Percentiles rank a stretch among this genome's conserved stretches.
Evolutionary conservation across 306 rosid genomes (phyloP).

Genomic region (Amphicarpaea edgeworthii): DNA sequence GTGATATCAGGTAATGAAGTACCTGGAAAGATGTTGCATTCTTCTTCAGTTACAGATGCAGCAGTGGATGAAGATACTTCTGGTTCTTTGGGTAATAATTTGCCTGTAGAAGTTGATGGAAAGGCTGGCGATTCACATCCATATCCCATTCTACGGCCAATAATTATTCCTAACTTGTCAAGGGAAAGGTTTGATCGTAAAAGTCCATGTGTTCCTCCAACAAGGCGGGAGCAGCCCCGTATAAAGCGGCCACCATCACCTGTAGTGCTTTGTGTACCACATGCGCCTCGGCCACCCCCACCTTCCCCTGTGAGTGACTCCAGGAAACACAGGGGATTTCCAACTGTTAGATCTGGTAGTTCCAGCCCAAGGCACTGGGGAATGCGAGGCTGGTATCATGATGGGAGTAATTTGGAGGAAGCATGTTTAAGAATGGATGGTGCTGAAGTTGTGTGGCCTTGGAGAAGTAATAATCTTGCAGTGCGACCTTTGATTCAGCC

Average conservation of each 20-base stretch:
- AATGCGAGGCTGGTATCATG: constrained; percentile 92
- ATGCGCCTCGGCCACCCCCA: constrained; percentile 88
- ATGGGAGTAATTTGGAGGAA: constrained; percentile 89
- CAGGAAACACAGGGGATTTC: constrained; percentile 89
- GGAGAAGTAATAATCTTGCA: constrained; percentile 82
- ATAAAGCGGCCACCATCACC: constrained; percentile 95
- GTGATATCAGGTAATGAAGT: constrained; percentile 82
- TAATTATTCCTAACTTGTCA: constrained; percentile 76
- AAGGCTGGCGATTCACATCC: constrained; percentile 72
- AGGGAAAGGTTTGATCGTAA: constrained; percentile 86
- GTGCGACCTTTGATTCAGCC: constrained; percentile 84
- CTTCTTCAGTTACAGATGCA: constrained; percentile 73
- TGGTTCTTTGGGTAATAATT: constrained; percentile 65
- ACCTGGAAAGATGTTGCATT: constrained; percentile 75
- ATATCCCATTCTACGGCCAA: constrained; percentile 89
- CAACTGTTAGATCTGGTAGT: constrained; percentile 96
- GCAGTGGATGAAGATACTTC: constrained; percentile 70
- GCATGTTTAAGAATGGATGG: constrained; percentile 85
- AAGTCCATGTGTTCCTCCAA: constrained; percentile 88
- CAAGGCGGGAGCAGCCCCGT: constrained; percentile 88
- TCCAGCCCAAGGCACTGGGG: constrained; percentile 99
- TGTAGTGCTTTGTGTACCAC: constrained; percentile 88
- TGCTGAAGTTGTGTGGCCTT: constrained; percentile 98
- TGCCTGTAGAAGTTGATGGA: constrained; percentile 76
- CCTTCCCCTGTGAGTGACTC: constrained; percentile 92